Base-by-base conservation (phyloP, 345 rosid genomes). In the Kandelia obovata region DNA sequence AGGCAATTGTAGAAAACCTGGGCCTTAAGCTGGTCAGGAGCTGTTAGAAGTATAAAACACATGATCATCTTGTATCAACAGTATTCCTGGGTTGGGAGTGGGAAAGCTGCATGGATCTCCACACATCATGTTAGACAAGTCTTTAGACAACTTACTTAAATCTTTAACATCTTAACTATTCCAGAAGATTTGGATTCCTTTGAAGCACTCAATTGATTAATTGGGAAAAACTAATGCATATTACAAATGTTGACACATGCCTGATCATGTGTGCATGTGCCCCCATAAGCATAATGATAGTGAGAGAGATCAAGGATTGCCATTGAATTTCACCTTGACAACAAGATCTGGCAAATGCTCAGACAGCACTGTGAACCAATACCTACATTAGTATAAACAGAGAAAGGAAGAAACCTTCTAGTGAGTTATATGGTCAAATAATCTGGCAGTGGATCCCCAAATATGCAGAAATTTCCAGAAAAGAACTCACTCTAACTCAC, bases 301-400 rank as follows among this genome's bases (percentile, higher is more conserved):
- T 23, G 9, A 63, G 37, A 51, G 21, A 51, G 71, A 58, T 46
- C n/a, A 17, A 32, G 58, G 46, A 64, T 15, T 19, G 46, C 60
- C 26, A 70, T 64, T 32, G 55, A 57, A 71, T 59, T 67, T 52
- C 84, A 92, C 98, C 98, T 85, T 90, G 67, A 90, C 98, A 70
- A 95, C 98, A 46, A 95, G 97, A 87, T 92, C 98, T 11, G 96
- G 90, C 77, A 86, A 71, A 85, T 95, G 98, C 72, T 83, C 99
- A n/a, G 91, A 88, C 79, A 95, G 86, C 73, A 95, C 92, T 30
- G 90, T 88, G 76, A 95, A 87, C 99, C 99, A 95, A 78, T 95
- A 95, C 88, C 99, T 95, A 66, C 67, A 70, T 62, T 47, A 71
- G 60, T 47, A 79, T 46, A 52, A 27, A 68, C 23, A 66, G 30